phyloP scores from a whole-genome alignment of 2,329 filamentous ascomycete species.

The Stachybotrys elegans region DNA sequence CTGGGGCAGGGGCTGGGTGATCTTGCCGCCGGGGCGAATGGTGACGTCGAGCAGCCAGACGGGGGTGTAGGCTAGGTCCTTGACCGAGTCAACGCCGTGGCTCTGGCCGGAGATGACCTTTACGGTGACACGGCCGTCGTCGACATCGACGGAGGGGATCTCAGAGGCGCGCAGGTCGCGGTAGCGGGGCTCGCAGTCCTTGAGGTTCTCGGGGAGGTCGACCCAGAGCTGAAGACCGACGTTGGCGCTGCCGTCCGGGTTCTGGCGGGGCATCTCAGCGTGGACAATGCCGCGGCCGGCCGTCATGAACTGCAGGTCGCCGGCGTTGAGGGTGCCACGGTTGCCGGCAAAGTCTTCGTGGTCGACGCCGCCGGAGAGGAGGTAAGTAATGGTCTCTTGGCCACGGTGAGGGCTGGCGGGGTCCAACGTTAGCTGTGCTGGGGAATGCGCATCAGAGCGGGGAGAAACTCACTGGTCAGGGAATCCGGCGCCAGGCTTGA shows the following conservation, averaged over 20 bases:
- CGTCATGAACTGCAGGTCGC: slow-evolving; percentile 98
- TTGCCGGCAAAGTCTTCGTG: slow-evolving; percentile 91
- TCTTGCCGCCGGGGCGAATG: slow-evolving; percentile 70
- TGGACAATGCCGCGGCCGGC: slow-evolving; percentile 89
- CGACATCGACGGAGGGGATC: slow-evolving; percentile 69
- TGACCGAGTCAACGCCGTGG: slow-evolving; percentile 78
- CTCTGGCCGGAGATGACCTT: slow-evolving; percentile 89
- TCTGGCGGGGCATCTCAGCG: slow-evolving; percentile 86
- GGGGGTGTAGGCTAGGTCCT: slow-evolving; percentile 91
- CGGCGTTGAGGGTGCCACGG: slow-evolving; percentile 73
- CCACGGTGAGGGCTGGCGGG: slow-evolving; percentile 57
- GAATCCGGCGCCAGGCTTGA: slow-evolving; percentile 78
- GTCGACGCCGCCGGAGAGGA: slow-evolving; percentile 79
- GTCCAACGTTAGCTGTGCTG: background rate
- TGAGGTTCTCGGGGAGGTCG: slow-evolving; percentile 75
- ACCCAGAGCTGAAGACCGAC: slow-evolving; percentile 95
- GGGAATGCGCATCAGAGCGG: background rate
- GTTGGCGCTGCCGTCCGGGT: slow-evolving; percentile 69
- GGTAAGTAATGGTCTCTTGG: slow-evolving; percentile 84
- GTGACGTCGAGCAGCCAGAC: slow-evolving; percentile 92
- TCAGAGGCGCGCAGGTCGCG: slow-evolving; percentile 75
- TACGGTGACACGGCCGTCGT: slow-evolving; percentile 69
- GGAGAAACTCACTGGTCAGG: slow-evolving; percentile 62
- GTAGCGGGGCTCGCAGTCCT: slow-evolving; percentile 87
- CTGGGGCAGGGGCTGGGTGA: slow-evolving; percentile 69